Evolutionary conservation across 176 grass and related monocot species (phyloP), one percentile per base, ranked within the genome.

Genomic region (Microstegium vimineum): DNA sequence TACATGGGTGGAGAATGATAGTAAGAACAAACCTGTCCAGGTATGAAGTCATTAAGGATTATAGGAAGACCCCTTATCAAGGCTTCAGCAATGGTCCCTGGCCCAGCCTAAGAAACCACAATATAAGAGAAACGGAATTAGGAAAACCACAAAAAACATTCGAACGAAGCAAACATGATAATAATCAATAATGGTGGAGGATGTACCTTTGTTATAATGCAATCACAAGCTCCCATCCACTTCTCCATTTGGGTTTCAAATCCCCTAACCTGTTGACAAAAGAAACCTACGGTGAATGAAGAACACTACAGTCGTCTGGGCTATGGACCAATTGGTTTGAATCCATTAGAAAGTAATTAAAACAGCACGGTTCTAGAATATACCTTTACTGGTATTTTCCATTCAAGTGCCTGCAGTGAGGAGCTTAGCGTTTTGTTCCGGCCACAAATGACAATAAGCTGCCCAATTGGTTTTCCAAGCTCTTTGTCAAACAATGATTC

Each of bases 211-310:
- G 96, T 99, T 91, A 99, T 99, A 91, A 99, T 91, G 66, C 96
- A 99, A 77, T 99, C 96, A 85, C 93, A 99, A 68, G 91, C 87
- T 9, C 93, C 96, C 96, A 99, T 99, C 96, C 96, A 99, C 72
- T 99, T 99, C 87, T 99, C 96, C 96, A 99, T 99, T 80, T 99
- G 96, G 25, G 93, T 99, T 69, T 95, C 96, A 74, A 99, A 99
- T 88, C 96, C 96, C 66, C 93, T 89, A 65, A 99, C 74, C 96
- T 99, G 86, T 86, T 70, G 77, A 67, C 32, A 69, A 47, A 80
- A 61, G 52, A 27, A 83, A 42, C 1, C 26, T 1, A 43, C 1
- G 38, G n/a, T 62, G 32, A 59, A 65, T 37, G 82, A 73, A 74
- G 11, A 73, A 10, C 8, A 8, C 28, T 27, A 4, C 65, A 28